Base-by-base conservation (phyloP, 768 basidiomycete species). In the Agaricus sinodeliciosus region DNA sequence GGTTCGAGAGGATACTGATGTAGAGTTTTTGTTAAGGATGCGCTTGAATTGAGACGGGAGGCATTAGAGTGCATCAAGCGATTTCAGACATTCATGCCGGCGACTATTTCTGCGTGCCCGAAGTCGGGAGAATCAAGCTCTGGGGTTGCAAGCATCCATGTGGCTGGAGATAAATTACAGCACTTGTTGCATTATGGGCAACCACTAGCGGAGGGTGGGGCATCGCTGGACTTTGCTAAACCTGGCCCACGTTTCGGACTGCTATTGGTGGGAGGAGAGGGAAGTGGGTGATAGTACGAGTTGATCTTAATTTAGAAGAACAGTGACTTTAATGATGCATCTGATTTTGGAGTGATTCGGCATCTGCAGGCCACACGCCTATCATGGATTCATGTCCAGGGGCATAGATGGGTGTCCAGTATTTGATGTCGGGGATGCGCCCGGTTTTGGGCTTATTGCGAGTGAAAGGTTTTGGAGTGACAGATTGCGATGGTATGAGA, bases 201-300 rank as follows among this genome's bases (percentile, higher is more conserved):
- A 25, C 82, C 86, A 52, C 59, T 66, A 13, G 58, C 69, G 55
- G 72, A 76, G 22, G 80, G 81, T 60, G 76, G 81, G 47, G 68
- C 82, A 35, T 78, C 81, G 26, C 62, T 89, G 40, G 79, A 84
- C 36, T 65, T 87, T 28, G 84, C 82, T 18, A 87, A 85, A 58
- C 80, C 87, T 15, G 81, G 82, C 37, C 75, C 85, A 40, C 75
- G 90, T 53, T 89, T 92, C 67, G 87, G 87, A 13, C 70, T 90
- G 62, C 68, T 92, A 43, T 73, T 90, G 52, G 73, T 87, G 53
- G 84, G 79, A 48, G 75, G 69, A 58, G 65, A 55, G 62, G 65
- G 54, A 22, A 43, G 6, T 48, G 42, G 47, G 46, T 50, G 49
- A 28, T 34, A 25, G 13, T 27, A 27, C 19, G 6, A 49, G 34